Conservation (phyloP, 1,139 yeast species). For the Taphrina pruni region DNA sequence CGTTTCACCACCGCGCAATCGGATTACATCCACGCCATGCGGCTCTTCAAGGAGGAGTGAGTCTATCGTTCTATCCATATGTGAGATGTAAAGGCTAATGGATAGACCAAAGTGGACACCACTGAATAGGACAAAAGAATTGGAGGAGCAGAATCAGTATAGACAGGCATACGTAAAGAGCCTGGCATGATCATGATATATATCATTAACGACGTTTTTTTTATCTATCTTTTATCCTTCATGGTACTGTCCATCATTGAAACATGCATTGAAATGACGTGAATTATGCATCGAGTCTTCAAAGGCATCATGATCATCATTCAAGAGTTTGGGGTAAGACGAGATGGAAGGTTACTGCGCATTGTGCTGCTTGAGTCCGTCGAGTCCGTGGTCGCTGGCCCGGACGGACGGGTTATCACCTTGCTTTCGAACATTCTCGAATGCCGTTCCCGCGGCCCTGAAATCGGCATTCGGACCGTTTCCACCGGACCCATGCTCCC, state of each 20-base stretch:
- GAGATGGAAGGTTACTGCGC: not conserved
- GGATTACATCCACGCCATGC: conserved; percentile 73
- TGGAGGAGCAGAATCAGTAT: conserved; percentile 54
- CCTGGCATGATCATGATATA: conserved; percentile 46
- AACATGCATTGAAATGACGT: too few relatives aligned
- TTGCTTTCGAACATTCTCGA: conserved; percentile 13
- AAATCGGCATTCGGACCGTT: conserved; percentile 30
- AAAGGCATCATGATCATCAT: not conserved
- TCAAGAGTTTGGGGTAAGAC: not conserved
- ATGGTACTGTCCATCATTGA: too few relatives aligned
- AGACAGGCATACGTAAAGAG: conserved; percentile 55
- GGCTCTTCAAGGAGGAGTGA: conserved; percentile 82
- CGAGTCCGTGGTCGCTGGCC: conserved; percentile 19
- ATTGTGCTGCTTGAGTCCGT: conserved; percentile 18
- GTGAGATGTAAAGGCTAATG: not conserved
- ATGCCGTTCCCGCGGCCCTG: conserved; percentile 17
- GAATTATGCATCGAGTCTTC: too few relatives aligned
- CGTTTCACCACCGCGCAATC: conserved; percentile 63
- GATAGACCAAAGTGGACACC: conserved; percentile 86
- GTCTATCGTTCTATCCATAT: not conserved
- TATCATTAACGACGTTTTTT: too few relatives aligned
- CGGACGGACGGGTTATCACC: conserved; percentile 7
- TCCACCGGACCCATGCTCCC: conserved; percentile 24
- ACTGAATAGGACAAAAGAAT: conserved; percentile 62
- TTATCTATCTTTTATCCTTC: too few relatives aligned